Base-by-base conservation (phyloP, 305 asterid species). In the Fraxinus greggii region DNA sequence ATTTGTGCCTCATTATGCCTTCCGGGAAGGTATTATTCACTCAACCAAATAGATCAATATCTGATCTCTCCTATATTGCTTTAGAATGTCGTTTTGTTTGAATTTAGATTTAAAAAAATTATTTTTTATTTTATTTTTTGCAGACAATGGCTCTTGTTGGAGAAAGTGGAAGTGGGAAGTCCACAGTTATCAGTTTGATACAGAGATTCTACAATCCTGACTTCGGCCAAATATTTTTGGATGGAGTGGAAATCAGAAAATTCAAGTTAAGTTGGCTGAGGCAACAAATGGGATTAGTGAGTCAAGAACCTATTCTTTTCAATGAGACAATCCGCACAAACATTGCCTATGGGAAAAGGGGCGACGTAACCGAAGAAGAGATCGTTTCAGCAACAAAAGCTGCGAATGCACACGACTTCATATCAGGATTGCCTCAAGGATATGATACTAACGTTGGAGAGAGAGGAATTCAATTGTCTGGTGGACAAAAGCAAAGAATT, bases 131-230 rank as follows among this genome's bases (percentile, higher is more conserved):
- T 26, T 17, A 24, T 21, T 40, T 83, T n/a, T 63, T 23, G 72
- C 91, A 92, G 97, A 92, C 92, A 13, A 85, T 79, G 67, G 93
- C 95, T 29, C 88, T 91, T 2, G 91, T 90, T 0, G 93, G 93
- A 70, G 87, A 88, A 17, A 90, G 91, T 79, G 93, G 93, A 2
- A 84, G 91, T 3, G 93, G 93, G 7, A 90, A 90, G 45, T 90
- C 91, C 28, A 90, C 91, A 0, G 86, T 90, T 23, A 84, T 90
- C 67, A 83, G 88, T 65, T 82, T 88, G 28, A 48, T 88, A 19
- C 87, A 88, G 38, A 80, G 90, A 35, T 90, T 90, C 48, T 90
- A 90, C 21, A 85, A 88, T 86, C 91, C 90, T 3, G 83, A 87
- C 63, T 78, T 75, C 0, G 93, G 93, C 17, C 51, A 33, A 21